phyloP scores from a whole-genome alignment of 306 rosid species.

The Myrica gale region DNA sequence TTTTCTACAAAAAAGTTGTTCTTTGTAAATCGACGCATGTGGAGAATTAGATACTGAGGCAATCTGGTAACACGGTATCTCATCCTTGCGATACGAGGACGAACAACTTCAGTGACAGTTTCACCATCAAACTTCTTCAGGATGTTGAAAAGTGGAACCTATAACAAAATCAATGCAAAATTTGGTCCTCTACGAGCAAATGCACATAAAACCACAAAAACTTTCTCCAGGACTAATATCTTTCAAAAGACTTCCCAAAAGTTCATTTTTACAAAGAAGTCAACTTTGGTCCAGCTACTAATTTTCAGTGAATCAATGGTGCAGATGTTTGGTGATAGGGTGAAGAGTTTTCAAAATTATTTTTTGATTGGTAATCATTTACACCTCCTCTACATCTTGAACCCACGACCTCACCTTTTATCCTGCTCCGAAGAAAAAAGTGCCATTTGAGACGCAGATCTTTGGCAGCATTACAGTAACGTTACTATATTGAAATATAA shows the following conservation, averaged over 20 bases:
- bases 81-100: slow-evolving; percentile 92
- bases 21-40: slow-evolving; percentile 92
- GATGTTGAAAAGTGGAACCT: slow-evolving; percentile 97
- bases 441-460: not conserved
- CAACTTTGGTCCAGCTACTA: not conserved
- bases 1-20: slow-evolving; percentile 96
- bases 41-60: slow-evolving; percentile 79
- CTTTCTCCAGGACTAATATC: not conserved
- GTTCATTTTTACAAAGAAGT: not conserved
- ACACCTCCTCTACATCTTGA: not conserved
- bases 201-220: slow-evolving; percentile 3
- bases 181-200: slow-evolving; percentile 6
- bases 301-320: not conserved
- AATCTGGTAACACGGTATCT: slow-evolving; percentile 80
- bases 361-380: not conserved
- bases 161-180: slow-evolving; percentile 19
- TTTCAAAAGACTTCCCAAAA: not conserved
- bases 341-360: not conserved
- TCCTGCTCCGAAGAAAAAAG: not conserved
- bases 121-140: slow-evolving; percentile 95
- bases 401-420: not conserved
- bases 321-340: not conserved
- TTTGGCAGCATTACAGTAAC: not conserved
- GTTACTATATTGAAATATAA: not conserved
- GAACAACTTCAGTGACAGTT: slow-evolving; percentile 87